A percentile compares a stretch with the other conserved stretches of the same genome.
phyloP scores from a whole-genome alignment of 352 stramenopile species.

The Sclerospora graminicola region DNA sequence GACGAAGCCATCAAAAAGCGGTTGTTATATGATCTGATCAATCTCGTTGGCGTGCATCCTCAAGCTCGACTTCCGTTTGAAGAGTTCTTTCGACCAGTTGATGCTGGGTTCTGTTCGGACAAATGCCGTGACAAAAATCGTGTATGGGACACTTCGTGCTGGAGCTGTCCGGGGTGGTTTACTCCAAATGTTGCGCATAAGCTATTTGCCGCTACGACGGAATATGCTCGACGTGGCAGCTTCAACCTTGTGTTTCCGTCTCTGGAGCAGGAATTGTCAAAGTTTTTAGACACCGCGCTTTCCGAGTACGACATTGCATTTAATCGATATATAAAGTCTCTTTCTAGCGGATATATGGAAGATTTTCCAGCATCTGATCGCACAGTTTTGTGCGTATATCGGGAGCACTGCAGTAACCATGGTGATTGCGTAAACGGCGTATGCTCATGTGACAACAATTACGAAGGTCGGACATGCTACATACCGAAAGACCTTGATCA shows the following conservation, averaged over 20 bases:
- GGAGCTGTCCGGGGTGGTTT: constrained; percentile 70
- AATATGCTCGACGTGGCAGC: constrained; percentile 58
- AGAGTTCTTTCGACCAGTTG: constrained; percentile 37
- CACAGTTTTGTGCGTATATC: constrained; percentile 54
- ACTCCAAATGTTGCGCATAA: constrained; percentile 39
- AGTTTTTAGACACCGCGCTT: constrained; percentile 44
- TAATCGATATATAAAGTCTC: constrained; percentile 62
- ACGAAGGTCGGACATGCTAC: constrained; percentile 76
- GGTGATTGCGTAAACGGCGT: constrained; percentile 75
- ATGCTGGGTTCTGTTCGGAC: constrained; percentile 37
- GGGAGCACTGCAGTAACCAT: constrained; percentile 71
- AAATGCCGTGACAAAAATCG: constrained; percentile 59
- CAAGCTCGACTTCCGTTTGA: constrained; percentile 48
- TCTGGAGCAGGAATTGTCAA: constrained; percentile 19
- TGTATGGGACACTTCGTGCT: constrained; percentile 59
- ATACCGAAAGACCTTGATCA: constrained; percentile 49
- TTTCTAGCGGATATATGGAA: constrained; percentile 36
- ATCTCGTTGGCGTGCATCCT: constrained; percentile 59
- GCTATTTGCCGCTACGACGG: constrained; percentile 39
- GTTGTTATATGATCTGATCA: constrained; percentile 54
- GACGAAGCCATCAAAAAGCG: constrained; percentile 61
- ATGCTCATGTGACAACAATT: constrained; percentile 62
- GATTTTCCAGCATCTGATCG: constrained; percentile 30
- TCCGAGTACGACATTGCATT: constrained; percentile 59
- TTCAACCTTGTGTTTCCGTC: constrained; percentile 61